Percentiles rank a stretch among this genome's conserved stretches.
phyloP scores from a whole-genome alignment of 495 filamentous ascomycete genomes.

The Bathelium albidoporum region DNA sequence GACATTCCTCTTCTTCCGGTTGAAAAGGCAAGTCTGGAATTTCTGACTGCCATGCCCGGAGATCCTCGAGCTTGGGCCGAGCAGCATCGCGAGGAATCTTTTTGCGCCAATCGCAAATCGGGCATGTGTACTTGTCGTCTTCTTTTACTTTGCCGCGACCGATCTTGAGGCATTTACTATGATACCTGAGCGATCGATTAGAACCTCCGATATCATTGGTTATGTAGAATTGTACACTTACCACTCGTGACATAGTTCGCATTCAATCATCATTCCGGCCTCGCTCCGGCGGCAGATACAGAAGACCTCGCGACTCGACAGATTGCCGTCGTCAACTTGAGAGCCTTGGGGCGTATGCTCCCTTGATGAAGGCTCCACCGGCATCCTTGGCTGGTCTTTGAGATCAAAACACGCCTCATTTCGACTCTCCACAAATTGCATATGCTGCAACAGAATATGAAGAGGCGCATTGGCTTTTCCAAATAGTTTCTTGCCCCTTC shows the following conservation, averaged over 20 bases:
- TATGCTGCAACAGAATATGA: slow-evolving; percentile 86
- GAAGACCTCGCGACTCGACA: slow-evolving; percentile 69
- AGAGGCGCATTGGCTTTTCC: slow-evolving; percentile 96
- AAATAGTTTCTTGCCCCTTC: slow-evolving; percentile 94
- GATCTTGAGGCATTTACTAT: slow-evolving; percentile 97
- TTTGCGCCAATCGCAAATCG: slow-evolving; percentile 94
- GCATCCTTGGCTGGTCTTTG: slow-evolving; percentile 76
- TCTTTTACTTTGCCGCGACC: slow-evolving; percentile 96
- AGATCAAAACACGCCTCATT: slow-evolving; percentile 89
- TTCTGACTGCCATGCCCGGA: slow-evolving; percentile 79
- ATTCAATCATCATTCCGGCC: slow-evolving; percentile 99
- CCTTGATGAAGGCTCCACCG: slow-evolving; percentile 83
- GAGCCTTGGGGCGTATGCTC: slow-evolving; percentile 67
- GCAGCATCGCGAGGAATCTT: slow-evolving; percentile 98
- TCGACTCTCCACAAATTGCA: slow-evolving; percentile 82
- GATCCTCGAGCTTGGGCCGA: slow-evolving; percentile 87
- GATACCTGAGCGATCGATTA: slow-evolving; percentile 54
- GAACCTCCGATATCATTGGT: background rate
- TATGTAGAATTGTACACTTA: too few relatives aligned
- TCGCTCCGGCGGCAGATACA: slow-evolving; percentile 92
- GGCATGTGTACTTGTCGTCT: slow-evolving; percentile 96
- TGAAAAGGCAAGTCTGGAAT: slow-evolving; percentile 80
- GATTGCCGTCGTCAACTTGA: slow-evolving; percentile 43
- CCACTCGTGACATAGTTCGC: slow-evolving; percentile 97
- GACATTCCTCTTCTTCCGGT: slow-evolving; percentile 81